Evolutionary conservation across 495 filamentous ascomycete species (phyloP), one percentile per base, ranked within the genome.

Genomic region (Choiromyces venosus): DNA sequence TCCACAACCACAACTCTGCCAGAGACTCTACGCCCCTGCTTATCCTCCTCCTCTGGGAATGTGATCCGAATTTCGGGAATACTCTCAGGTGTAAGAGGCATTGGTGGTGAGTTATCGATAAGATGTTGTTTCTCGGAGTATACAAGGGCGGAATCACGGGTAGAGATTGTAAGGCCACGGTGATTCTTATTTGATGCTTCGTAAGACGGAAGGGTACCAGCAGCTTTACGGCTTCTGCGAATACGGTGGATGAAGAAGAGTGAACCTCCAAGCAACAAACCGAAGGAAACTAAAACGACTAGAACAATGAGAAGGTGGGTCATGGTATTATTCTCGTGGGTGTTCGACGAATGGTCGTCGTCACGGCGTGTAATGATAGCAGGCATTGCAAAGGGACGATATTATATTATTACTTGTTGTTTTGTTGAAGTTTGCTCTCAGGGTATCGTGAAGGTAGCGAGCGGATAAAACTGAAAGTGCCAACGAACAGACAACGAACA

Each of bases 61-160:
- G 95, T 99, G 81, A 99, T 97, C 82, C 94, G 92, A 80, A 99
- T 99, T 83, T 97, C 93, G 16, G 95, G 95, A 18, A 98, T 88
- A 71, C 86, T 86, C 76, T 84, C 86, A n/a, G 92, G 92, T 71
- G 92, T 93, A 65, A 89, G 83, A 37, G 93, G 92, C 21, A 92
- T 92, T 61, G 87, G 89, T 65, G 86, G 86, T 35, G 92, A 91
- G 82, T 90, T 90, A 64, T 88, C 86, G 73, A 95, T 88, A 77
- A 96, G 87, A 69, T 88, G 86, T 71, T 85, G 83, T 77, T 86
- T 88, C 82, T 93, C 91, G 76, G 91, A 89, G 80, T 90, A 90
- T 72, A 94, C 87, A 68, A 91, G 84, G 72, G 92, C 86, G 73
- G 91, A 89, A 40, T 85, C 83, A 68, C 87, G 87, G 65, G 85